Conservation (phyloP, 768 basidiomycete genomes). For the Boletus tylopilopsis region DNA sequence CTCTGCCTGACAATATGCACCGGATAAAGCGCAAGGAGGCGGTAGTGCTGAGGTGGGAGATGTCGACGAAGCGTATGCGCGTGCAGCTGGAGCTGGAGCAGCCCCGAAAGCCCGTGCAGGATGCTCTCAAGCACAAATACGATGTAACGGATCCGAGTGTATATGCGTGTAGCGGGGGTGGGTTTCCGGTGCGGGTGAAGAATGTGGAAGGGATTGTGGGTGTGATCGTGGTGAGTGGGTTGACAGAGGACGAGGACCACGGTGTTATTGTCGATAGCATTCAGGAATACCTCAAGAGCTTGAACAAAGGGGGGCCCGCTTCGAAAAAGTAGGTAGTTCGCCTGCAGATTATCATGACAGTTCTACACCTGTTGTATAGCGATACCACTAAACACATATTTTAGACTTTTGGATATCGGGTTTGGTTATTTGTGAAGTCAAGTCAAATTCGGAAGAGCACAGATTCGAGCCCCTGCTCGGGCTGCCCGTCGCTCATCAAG, state of each 20-base stretch:
- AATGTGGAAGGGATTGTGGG: conserved; percentile 33
- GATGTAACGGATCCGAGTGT: conserved; percentile 24
- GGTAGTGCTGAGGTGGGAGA: conserved; percentile 29
- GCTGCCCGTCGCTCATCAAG: too few relatives aligned
- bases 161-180: conserved; percentile 32
- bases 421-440: too few relatives aligned
- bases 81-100: conserved; percentile 23
- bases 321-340: too few relatives aligned
- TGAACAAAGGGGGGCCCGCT: too few relatives aligned
- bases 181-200: conserved; percentile 32
- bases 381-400: too few relatives aligned
- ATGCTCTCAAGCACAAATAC: conserved; percentile 13
- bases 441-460: too few relatives aligned
- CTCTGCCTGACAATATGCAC: conserved; percentile 28
- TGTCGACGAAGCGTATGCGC: conserved; percentile 14
- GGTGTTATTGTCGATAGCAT: conserved; percentile 29
- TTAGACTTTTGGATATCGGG: too few relatives aligned
- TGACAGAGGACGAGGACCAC: conserved; percentile 31
- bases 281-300: background rate
- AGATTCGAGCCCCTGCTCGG: too few relatives aligned
- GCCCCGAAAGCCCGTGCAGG: too few relatives aligned
- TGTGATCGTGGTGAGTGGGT: conserved; percentile 33
- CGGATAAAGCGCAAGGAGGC: conserved; percentile 35
- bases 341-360: too few relatives aligned
- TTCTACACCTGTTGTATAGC: too few relatives aligned